Conservation (phyloP, 2,329 filamentous ascomycete genomes). For the Phialemonium atrogriseum region DNA sequence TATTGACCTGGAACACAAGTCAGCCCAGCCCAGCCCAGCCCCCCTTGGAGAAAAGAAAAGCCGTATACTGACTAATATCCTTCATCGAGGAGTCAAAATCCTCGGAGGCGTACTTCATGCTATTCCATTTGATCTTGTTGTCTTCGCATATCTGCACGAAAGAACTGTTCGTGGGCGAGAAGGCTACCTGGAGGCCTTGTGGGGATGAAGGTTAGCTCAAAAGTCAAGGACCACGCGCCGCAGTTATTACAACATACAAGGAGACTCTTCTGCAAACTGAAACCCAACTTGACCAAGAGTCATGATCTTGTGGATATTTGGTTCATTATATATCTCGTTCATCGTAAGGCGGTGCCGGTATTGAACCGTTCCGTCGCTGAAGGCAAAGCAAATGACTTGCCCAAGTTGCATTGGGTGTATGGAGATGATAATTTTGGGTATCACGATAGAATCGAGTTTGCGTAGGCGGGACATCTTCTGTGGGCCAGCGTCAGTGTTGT, state of each 20-base stretch:
- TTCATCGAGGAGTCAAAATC: slow-evolving; percentile 40
- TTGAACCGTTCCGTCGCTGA: slow-evolving; percentile 74
- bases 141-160: slow-evolving; percentile 50
- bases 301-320: slow-evolving; percentile 56
- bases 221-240: neutral
- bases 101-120: slow-evolving; percentile 38
- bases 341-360: slow-evolving; percentile 71
- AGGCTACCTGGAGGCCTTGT: slow-evolving; percentile 48
- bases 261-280: slow-evolving; percentile 55
- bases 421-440: slow-evolving; percentile 63
- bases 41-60: neutral
- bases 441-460: slow-evolving; percentile 57
- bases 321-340: slow-evolving; percentile 56
- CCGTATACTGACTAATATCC: slow-evolving; percentile 28
- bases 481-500: slow-evolving; percentile 6
- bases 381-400: slow-evolving; percentile 62
- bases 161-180: slow-evolving; percentile 54
- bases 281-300: slow-evolving; percentile 74
- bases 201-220: slow-evolving; percentile 9
- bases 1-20: slow-evolving; percentile 34
- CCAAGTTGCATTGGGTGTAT: slow-evolving; percentile 63
- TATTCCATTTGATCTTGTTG: slow-evolving; percentile 50
- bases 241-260: slow-evolving; percentile 41
- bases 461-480: slow-evolving; percentile 37
- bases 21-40: too few relatives aligned